A percentile compares a stretch with the other conserved stretches of the same genome.
Conservation (phyloP, 495 filamentous ascomycete genomes). For the Penicillium bialowiezense region DNA sequence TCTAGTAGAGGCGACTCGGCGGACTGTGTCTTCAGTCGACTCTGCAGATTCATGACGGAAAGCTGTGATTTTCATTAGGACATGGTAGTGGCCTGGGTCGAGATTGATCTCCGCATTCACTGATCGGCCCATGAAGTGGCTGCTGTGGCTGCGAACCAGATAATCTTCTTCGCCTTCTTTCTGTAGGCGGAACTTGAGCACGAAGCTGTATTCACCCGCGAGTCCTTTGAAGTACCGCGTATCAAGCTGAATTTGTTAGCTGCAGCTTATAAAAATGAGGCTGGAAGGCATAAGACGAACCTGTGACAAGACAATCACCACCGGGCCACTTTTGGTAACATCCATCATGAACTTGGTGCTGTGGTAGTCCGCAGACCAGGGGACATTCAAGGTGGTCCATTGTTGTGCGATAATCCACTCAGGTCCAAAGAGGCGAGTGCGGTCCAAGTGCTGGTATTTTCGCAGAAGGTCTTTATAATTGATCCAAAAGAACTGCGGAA, state of each 20-base stretch:
- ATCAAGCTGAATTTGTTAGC: constrained; percentile 55
- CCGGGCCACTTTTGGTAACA: constrained; percentile 61
- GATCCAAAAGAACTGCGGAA: constrained; percentile 61
- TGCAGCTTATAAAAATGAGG: neutral
- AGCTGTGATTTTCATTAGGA: constrained; percentile 78
- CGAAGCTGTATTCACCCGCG: constrained; percentile 75
- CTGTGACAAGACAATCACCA: constrained; percentile 79
- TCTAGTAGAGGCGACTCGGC: constrained; percentile 54
- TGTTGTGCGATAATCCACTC: constrained; percentile 79
- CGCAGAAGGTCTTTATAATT: constrained; percentile 77
- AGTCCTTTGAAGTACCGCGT: constrained; percentile 82
- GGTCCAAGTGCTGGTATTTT: constrained; percentile 79
- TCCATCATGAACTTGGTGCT: constrained; percentile 76
- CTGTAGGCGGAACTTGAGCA: constrained; percentile 77
- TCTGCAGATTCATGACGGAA: constrained; percentile 46
- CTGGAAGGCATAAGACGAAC: constrained; percentile 15
- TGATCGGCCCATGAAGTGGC: constrained; percentile 69
- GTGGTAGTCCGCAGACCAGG: constrained; percentile 84
- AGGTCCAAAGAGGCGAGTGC: constrained; percentile 83
- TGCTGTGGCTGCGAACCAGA: constrained; percentile 72
- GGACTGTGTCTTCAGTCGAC: constrained; percentile 67
- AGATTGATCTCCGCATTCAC: constrained; percentile 80
- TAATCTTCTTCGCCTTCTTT: constrained; percentile 79
- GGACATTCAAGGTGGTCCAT: constrained; percentile 81
- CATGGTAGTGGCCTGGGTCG: constrained; percentile 75